Evolutionary conservation across 2,329 filamentous ascomycete species (phyloP).

Genomic region (Blastomyces parvus): DNA sequence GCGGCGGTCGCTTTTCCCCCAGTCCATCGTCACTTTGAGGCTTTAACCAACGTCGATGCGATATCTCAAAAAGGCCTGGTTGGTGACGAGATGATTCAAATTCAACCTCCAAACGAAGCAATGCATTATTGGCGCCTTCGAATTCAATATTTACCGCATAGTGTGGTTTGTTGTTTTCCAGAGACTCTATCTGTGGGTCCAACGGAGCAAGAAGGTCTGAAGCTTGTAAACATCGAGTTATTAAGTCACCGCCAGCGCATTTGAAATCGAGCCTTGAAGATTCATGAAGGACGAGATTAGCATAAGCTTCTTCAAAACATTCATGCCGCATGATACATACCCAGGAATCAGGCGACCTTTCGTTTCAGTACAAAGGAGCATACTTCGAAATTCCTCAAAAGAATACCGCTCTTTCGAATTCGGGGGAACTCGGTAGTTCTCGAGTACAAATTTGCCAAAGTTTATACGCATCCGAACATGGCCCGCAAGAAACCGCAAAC

Average conservation of each 20-base stretch:
- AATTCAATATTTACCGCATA: conserved; percentile 38
- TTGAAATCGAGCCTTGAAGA: conserved; percentile 20
- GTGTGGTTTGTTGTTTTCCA: conserved; percentile 22
- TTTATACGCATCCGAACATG: conserved; percentile 35
- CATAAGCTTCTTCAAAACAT: background rate
- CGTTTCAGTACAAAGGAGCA: conserved; percentile 30
- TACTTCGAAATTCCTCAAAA: conserved; percentile 34
- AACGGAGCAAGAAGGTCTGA: conserved; percentile 24
- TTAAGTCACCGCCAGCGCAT: conserved; percentile 20
- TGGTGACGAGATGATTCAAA: conserved; percentile 23
- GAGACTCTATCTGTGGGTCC: conserved; percentile 16
- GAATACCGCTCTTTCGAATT: conserved; percentile 22
- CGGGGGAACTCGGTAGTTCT: conserved; percentile 26
- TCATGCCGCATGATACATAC: conserved; percentile 20
- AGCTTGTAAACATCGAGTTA: conserved; percentile 24
- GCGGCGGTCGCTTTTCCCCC: conserved; percentile 20
- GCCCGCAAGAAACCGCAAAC: conserved; percentile 26
- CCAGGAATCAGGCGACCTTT: conserved; percentile 31
- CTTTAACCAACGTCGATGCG: conserved; percentile 29
- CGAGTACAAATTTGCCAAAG: conserved; percentile 34
- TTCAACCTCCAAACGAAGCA: conserved; percentile 32
- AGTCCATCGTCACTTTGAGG: conserved; percentile 18
- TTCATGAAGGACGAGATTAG: conserved; percentile 4
- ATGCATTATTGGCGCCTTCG: conserved; percentile 19
- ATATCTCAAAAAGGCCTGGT: conserved; percentile 27